These are phyloP conservation scores for Aegilops umbellulata DNA, from an alignment of 176 grass and related monocot genomes.

Conservation along the genomic window DNA sequence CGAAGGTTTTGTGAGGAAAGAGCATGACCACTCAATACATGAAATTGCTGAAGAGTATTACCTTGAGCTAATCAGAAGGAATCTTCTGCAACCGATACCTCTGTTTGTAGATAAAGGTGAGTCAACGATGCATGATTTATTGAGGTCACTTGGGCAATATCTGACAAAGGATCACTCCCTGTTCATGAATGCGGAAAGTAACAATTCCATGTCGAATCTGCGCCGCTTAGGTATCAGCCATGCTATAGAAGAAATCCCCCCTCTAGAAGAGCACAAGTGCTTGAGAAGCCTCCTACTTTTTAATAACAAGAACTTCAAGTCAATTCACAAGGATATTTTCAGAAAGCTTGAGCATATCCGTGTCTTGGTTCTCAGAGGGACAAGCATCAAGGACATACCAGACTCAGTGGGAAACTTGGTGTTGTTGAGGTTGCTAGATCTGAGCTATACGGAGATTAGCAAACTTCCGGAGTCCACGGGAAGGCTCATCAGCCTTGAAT, in stretches of 20 bases:
- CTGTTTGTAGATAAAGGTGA: not conserved
- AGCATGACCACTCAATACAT: not conserved
- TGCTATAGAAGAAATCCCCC: not conserved
- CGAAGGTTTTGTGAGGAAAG: constrained; percentile 48
- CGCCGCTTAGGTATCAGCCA: not conserved
- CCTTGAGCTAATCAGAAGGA: constrained; percentile 29
- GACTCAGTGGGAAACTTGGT: constrained; percentile 19
- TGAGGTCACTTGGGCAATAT: constrained; percentile 33
- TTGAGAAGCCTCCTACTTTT: constrained; percentile 18
- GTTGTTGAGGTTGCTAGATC: constrained; percentile 15
- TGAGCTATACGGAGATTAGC: not conserved
- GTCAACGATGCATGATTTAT: constrained; percentile 31
- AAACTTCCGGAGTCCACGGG: constrained; percentile 32
- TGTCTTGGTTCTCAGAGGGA: constrained; percentile 16
- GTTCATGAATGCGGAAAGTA: not conserved
- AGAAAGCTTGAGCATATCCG: constrained; percentile 17
- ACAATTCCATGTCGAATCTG: not conserved
- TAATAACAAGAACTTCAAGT: not conserved
- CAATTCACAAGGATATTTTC: not conserved
- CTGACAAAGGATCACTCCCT: constrained; percentile 8
- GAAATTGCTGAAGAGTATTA: constrained; percentile 33
- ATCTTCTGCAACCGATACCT: constrained; percentile 28
- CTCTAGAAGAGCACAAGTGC: not conserved
- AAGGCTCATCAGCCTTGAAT: constrained; percentile 24
- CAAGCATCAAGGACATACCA: constrained; percentile 19